Percentiles rank a stretch among this genome's conserved stretches.
These are phyloP conservation scores for Tetratostichococcus sp. DNA, from an alignment of 139 green algal genomes.

Conservation along the genomic window DNA sequence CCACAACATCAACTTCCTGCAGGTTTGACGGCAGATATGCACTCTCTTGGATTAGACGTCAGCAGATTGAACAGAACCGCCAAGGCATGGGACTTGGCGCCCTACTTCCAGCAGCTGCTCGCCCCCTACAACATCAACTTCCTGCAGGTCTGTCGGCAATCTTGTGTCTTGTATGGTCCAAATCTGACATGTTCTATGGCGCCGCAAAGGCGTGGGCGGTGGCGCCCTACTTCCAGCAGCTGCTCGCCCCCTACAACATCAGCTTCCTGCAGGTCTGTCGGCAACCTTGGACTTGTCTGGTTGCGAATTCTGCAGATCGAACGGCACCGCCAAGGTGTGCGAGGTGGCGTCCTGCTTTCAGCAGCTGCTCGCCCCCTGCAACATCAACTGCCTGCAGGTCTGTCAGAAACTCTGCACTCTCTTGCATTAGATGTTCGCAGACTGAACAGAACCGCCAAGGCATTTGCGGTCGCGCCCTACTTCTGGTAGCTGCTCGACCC, in stretches of 20 bases:
- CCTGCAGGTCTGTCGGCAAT: conserved; percentile 48
- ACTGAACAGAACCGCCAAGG: no score
- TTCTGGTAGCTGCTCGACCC: no score
- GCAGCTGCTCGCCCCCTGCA: conserved; percentile 82
- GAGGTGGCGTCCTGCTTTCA: conserved; percentile 89
- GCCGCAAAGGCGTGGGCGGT: conserved; percentile 60
- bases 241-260: conserved; percentile 82
- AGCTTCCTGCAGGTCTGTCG: conserved; percentile 69
- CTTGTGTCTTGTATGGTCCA: no score
- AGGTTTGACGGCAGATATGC: conserved; percentile 58
- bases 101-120: conserved; percentile 80
- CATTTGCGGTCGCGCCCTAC: no score
- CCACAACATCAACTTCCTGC: conserved; percentile 77
- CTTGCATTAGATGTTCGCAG: no score
- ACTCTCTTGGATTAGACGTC: no score
- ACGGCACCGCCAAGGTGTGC: neutral
- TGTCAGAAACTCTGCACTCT: no score
- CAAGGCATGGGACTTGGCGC: conserved; percentile 81
- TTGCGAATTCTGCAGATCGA: no score
- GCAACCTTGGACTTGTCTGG: no score
- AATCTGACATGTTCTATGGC: no score
- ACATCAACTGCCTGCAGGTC: conserved; percentile 76
- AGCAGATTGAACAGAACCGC: conserved; percentile 69
- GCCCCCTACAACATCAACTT: conserved; percentile 77
- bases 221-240: conserved; percentile 76